Base-by-base conservation (phyloP, 2,329 filamentous ascomycete genomes). In the Fonsecaea erecta region DNA sequence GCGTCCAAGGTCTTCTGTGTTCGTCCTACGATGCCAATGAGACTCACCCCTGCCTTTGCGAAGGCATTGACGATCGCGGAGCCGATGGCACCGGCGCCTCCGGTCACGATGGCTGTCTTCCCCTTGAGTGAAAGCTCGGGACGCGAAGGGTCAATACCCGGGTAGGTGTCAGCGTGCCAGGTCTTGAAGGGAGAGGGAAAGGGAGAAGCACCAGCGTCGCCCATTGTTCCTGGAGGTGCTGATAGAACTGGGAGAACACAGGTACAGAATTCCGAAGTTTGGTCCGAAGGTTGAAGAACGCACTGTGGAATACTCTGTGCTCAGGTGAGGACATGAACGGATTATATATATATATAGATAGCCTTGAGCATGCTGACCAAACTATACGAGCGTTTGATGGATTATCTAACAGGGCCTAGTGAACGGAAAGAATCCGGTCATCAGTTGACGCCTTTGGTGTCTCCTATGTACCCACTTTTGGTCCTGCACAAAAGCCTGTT, bases 1-100 rank as follows among this genome's bases (percentile, higher is more conserved):
- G 48, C 57, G 21, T 60, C 46, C 12, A 60, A 43, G 14, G 57
- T 60, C 34, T 60, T 35, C 46, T 52, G 57, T 35, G 57, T 60
- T 9, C 57, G 57, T 35, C 85, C 85, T 3, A 76, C 80, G 18
- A 88, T 76, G 14, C 81, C 82, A 62, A 89, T 84, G 28, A 75
- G 73, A 0, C 80, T 78, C 28, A 80, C 82, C 2, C 83, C 83
- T 3, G 85, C 84, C 68, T 76, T 76, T 21, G 85, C 86, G 69
- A 82, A 88, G 8, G 83, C 81, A 16, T 83, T 71, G 1, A 85
- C 85, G 2, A 81, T 84, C 14, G 81, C 79, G 1, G 76, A 77
- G 7, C 86, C 85, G 43, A 86, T 80, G 2, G 85, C 84, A 43
- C 81, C 81, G 1, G 81, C 83, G 0, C 82, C 85, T 7, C 85